Conservation (phyloP, 2,329 filamentous ascomycete genomes). For the Thelonectria discophora region DNA sequence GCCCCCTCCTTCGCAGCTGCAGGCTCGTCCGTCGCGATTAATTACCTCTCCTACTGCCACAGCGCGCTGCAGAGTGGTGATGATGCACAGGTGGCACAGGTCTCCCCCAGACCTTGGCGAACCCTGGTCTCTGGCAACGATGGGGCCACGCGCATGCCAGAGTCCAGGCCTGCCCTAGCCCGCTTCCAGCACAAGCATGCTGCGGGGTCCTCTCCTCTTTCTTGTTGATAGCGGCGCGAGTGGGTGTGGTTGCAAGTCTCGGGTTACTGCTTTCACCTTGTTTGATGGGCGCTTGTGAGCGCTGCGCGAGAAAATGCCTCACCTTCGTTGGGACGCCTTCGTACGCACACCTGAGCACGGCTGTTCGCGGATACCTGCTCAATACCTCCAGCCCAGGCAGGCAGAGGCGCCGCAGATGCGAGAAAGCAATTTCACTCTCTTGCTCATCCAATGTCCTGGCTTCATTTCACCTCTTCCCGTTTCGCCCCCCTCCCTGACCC, state of each 20-base stretch:
- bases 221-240: slow-evolving; percentile 19
- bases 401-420: slow-evolving; percentile 13
- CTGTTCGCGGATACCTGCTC: slow-evolving; percentile 19
- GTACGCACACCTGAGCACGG: slow-evolving; percentile 4
- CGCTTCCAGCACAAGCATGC: slow-evolving; percentile 8
- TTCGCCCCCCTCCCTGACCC: too few relatives aligned
- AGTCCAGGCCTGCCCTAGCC: slow-evolving; percentile 35
- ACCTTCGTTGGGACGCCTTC: slow-evolving; percentile 4
- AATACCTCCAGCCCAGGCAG: slow-evolving; percentile 2
- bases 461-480: neutral
- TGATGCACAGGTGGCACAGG: slow-evolving; percentile 29
- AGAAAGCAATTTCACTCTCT: slow-evolving; percentile 7
- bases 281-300: slow-evolving; percentile 20
- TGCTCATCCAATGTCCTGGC: slow-evolving; percentile 31
- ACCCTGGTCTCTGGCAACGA: slow-evolving; percentile 21
- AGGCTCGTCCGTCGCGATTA: slow-evolving; percentile 4
- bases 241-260: slow-evolving; percentile 20
- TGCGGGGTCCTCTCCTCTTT: slow-evolving; percentile 20
- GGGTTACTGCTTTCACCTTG: slow-evolving; percentile 16
- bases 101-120: slow-evolving; percentile 30
- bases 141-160: slow-evolving; percentile 6
- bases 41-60: neutral
- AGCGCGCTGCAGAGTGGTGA: slow-evolving; percentile 12
- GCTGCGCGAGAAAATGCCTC: slow-evolving; percentile 28
- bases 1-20: slow-evolving; percentile 3